These are phyloP conservation scores for Fraxinus sp. DNA, from an alignment of 305 asterid species.

Conservation along the genomic window DNA sequence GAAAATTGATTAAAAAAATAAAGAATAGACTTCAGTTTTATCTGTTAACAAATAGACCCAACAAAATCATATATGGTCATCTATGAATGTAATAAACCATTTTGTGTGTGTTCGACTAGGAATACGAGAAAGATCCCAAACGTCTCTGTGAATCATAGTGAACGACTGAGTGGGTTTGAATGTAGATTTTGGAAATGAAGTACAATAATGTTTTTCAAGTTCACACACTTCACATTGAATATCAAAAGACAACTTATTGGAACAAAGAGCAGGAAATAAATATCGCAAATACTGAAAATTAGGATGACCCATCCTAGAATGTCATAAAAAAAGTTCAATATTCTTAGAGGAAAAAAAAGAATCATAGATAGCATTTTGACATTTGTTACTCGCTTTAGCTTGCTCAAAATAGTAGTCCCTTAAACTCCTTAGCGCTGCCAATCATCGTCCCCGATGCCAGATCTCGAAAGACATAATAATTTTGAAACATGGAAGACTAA, in stretches of 20 bases:
- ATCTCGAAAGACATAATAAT: background rate
- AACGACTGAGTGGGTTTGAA: background rate
- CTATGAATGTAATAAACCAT: background rate
- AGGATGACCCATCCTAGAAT: background rate
- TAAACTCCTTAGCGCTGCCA: background rate
- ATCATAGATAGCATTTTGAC: background rate
- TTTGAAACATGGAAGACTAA: background rate
- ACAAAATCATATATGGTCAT: background rate
- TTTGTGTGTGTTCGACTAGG: background rate
- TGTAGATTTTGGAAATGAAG: background rate
- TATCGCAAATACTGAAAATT: background rate
- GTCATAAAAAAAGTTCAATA: background rate
- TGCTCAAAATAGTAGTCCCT: background rate
- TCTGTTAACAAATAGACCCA: background rate
- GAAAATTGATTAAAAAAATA: background rate
- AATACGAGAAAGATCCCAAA: background rate
- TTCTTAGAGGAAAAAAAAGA: background rate
- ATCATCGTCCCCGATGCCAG: background rate
- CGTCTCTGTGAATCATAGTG: background rate
- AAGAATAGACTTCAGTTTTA: background rate
- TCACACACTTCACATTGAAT: background rate
- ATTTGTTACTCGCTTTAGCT: background rate
- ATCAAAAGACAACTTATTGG: background rate
- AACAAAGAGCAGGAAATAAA: background rate
- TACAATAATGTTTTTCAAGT: background rate